A percentile compares a stretch with the other conserved stretches of the same genome.
Evolutionary conservation across 164 flowering plant genomes (phyloP).

Genomic region (Stephania yunnanensis): DNA sequence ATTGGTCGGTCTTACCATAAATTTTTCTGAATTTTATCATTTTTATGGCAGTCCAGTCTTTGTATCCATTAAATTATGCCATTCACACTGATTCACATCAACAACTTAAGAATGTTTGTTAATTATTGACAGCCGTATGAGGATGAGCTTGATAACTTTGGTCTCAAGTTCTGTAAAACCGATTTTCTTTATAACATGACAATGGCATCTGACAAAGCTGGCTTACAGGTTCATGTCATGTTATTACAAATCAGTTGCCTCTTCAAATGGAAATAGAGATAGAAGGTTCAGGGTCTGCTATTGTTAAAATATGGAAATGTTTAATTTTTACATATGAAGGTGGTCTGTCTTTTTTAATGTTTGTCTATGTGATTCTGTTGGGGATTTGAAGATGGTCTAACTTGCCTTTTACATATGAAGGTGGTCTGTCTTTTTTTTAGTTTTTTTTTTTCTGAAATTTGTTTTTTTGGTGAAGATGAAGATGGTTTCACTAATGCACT

Average conservation of each 20-base stretch:
- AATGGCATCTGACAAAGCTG: constrained; percentile 51
- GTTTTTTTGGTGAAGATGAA: too few relatives aligned
- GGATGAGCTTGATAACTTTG: constrained; percentile 70
- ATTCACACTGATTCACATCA: background rate
- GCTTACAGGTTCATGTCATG: constrained; percentile 63
- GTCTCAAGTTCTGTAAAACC: constrained; percentile 59
- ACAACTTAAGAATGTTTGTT: background rate
- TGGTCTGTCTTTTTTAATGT: too few relatives aligned
- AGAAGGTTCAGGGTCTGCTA: constrained; percentile 74
- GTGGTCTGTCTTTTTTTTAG: too few relatives aligned
- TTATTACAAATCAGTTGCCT: constrained; percentile 36
- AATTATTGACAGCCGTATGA: constrained; percentile 49
- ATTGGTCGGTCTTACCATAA: background rate
- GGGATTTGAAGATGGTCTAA: too few relatives aligned
- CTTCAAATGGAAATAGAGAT: too few relatives aligned
- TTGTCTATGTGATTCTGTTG: too few relatives aligned
- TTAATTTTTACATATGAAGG: constrained; percentile 3
- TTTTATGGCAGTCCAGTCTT: background rate
- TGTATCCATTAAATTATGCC: background rate
- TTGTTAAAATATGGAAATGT: constrained; percentile 3
- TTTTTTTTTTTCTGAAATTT: too few relatives aligned
- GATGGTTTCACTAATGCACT: too few relatives aligned
- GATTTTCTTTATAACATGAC: constrained; percentile 66
- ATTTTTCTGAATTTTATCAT: background rate
- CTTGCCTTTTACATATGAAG: too few relatives aligned